Evolutionary conservation across 78 protist genomes (phyloP).

Genomic region (Anaeramoeba flamelloides): DNA sequence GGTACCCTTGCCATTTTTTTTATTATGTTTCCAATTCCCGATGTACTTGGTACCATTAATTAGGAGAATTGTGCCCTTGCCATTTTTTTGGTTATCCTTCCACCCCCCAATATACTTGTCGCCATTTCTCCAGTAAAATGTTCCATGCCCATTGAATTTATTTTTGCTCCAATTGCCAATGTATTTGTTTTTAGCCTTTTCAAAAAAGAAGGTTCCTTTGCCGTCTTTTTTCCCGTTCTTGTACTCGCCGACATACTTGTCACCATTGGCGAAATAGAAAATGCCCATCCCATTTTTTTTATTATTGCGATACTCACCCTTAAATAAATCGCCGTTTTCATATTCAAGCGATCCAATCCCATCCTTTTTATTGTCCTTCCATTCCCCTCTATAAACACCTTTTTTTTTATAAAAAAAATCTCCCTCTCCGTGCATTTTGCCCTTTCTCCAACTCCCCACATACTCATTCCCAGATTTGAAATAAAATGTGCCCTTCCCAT

Average conservation of each 20-base stretch:
- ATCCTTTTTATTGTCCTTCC: too few species aligned
- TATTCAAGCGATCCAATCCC: too few species aligned
- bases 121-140: not conserved
- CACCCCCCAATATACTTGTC: not conserved
- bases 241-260: constrained; percentile 19
- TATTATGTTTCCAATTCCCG: constrained; percentile 17
- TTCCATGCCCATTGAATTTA: constrained; percentile 14
- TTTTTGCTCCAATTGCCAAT: constrained; percentile 18
- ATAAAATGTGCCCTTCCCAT: too few species aligned
- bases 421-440: too few species aligned
- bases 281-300: not conserved
- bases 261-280: not conserved
- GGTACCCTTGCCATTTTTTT: constrained; percentile 14
- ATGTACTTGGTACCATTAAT: not conserved
- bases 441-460: too few species aligned
- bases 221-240: constrained; percentile 6
- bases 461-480: too few species aligned
- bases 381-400: too few species aligned
- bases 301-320: constrained; percentile 1
- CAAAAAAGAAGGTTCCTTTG: constrained; percentile 2
- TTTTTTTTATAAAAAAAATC: too few species aligned
- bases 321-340: too few species aligned
- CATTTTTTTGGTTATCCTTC: not conserved
- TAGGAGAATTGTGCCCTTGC: constrained; percentile 4
- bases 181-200: not conserved